Conservation (phyloP, 768 basidiomycete genomes). For the Omphalotus guepiniiformis region DNA sequence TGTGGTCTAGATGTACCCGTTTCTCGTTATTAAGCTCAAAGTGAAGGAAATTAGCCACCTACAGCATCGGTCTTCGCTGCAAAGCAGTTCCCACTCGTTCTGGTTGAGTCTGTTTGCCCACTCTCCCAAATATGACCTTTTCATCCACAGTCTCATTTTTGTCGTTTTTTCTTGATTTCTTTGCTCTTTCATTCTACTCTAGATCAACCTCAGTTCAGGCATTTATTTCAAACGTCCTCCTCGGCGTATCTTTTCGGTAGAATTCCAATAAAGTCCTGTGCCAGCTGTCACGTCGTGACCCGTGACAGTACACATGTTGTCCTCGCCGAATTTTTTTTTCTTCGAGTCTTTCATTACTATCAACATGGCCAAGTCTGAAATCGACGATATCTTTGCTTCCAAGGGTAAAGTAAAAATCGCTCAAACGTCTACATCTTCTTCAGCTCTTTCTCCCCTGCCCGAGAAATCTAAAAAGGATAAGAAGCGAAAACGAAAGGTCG, state of each 20-base stretch:
- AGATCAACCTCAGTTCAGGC: too few relatives aligned
- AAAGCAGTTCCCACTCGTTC: background rate
- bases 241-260: too few relatives aligned
- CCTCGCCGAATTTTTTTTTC: too few relatives aligned
- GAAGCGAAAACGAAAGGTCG: conserved; percentile 24
- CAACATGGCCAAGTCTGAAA: conserved; percentile 61
- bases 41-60: conserved; percentile 1
- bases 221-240: too few relatives aligned
- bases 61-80: conserved; percentile 25
- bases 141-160: too few relatives aligned
- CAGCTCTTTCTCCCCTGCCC: conserved; percentile 13
- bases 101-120: background rate
- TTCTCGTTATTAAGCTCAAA: background rate
- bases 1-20: background rate
- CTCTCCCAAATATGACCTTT: too few relatives aligned
- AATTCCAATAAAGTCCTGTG: too few relatives aligned
- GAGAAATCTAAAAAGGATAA: conserved; percentile 31
- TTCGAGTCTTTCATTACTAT: conserved; percentile 6
- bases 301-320: too few relatives aligned
- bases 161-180: too few relatives aligned
- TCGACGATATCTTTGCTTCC: conserved; percentile 78
- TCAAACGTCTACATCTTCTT: conserved; percentile 23
- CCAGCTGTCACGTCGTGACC: too few relatives aligned
- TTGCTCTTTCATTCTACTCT: too few relatives aligned
- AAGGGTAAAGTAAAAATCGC: conserved; percentile 33